Conservation (phyloP, 1,284 basidiomycete species). For the Bjerkandera adusta region DNA sequence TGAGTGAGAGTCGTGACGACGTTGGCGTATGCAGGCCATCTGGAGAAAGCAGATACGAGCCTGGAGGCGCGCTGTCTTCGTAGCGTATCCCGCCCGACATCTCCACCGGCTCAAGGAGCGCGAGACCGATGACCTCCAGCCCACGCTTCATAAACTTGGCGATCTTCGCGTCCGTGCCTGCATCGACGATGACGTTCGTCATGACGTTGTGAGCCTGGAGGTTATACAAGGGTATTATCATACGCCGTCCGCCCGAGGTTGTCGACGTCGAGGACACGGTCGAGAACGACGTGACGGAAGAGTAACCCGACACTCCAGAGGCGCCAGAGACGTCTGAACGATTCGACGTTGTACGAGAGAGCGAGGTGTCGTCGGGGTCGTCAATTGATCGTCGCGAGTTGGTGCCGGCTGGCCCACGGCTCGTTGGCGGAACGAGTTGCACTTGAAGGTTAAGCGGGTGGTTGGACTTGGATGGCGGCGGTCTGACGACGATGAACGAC, state of each 20-base stretch:
- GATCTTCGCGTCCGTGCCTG: constrained; percentile 92
- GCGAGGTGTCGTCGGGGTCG: constrained; percentile 30
- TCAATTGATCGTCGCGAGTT: constrained; percentile 39
- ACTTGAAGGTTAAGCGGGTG: constrained; percentile 93
- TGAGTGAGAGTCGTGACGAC: constrained; percentile 40
- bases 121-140: constrained; percentile 79
- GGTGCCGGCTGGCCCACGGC: constrained; percentile 40
- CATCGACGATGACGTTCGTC: constrained; percentile 88
- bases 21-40: constrained; percentile 31
- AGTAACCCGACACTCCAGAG: constrained; percentile 29
- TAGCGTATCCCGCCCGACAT: constrained; percentile 48
- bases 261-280: constrained; percentile 46
- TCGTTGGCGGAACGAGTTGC: constrained; percentile 80
- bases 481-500: constrained; percentile 86
- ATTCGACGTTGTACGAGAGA: constrained; percentile 39
- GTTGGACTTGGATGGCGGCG: constrained; percentile 79
- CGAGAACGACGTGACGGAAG: constrained; percentile 47
- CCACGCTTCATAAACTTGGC: constrained; percentile 87
- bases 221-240: constrained; percentile 93
- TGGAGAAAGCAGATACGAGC: constrained; percentile 15
- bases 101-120: constrained; percentile 80
- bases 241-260: constrained; percentile 47
- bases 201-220: constrained; percentile 91
- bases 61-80: constrained; percentile 15
- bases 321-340: constrained; percentile 50